These are phyloP conservation scores for Chamaecyparis obtusa DNA, from an alignment of 75 land plant species.

Conservation along the genomic window DNA sequence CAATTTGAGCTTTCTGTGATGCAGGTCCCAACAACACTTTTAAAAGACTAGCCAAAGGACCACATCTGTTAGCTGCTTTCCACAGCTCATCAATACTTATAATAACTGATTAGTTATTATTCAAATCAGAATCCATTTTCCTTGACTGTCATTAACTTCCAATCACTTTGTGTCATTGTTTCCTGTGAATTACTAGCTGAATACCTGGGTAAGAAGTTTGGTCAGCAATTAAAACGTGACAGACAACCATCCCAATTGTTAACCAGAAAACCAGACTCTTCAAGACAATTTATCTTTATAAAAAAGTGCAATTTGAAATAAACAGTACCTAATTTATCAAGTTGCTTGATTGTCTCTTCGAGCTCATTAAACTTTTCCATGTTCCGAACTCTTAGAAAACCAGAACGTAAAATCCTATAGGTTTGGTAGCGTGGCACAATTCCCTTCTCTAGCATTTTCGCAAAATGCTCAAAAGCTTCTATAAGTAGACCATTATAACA, in stretches of 20 bases:
- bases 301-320: not conserved
- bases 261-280: not conserved
- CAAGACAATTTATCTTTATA: not conserved
- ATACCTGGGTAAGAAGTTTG: constrained; percentile 1
- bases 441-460: constrained; percentile 6
- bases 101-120: not conserved
- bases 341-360: constrained; percentile 3
- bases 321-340: constrained; percentile 2
- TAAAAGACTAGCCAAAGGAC: not conserved
- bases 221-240: not conserved
- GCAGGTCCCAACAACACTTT: not conserved
- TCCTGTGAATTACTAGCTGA: constrained; percentile 6
- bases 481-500: constrained; percentile 10
- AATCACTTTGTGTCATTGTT: constrained; percentile 3
- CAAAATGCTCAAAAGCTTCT: constrained; percentile 9
- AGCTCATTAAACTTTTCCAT: constrained; percentile 7
- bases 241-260: not conserved
- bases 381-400: not conserved
- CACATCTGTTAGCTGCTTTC: not conserved
- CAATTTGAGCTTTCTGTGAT: not conserved
- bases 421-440: constrained; percentile 8
- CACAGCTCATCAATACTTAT: not conserved
- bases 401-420: constrained; percentile 11
- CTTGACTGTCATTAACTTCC: not conserved
- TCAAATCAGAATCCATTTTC: constrained; percentile 5